Evolutionary conservation across 495 filamentous ascomycete species (phyloP).

Genomic region (Venustampulla echinocandica): DNA sequence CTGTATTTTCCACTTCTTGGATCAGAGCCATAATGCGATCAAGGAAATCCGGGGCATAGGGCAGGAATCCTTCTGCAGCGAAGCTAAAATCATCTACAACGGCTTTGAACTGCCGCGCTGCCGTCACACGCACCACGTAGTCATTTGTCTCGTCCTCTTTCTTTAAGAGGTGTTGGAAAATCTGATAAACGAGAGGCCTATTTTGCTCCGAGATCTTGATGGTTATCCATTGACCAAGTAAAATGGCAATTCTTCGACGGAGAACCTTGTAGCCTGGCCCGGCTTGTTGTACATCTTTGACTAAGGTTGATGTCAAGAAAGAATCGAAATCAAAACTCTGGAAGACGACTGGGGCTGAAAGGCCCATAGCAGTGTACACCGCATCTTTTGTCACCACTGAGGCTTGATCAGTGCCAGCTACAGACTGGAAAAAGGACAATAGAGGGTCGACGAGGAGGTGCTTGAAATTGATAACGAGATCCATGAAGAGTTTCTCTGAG

Average conservation of each 20-base stretch:
- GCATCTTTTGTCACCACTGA: constrained; percentile 77
- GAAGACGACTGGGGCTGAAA: constrained; percentile 68
- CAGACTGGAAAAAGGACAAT: constrained; percentile 65
- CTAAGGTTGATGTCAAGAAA: constrained; percentile 65
- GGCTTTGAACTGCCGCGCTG: constrained; percentile 70
- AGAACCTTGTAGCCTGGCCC: constrained; percentile 75
- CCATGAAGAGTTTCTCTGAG: constrained; percentile 87
- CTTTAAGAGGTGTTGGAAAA: constrained; percentile 82
- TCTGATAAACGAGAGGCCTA: constrained; percentile 69
- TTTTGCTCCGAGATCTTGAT: constrained; percentile 58
- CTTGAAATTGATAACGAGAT: constrained; percentile 81
- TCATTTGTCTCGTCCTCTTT: constrained; percentile 73
- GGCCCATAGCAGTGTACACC: constrained; percentile 83
- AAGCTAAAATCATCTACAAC: constrained; percentile 84
- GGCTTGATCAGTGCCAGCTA: constrained; percentile 57
- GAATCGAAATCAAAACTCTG: constrained; percentile 66
- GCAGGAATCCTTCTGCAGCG: constrained; percentile 54
- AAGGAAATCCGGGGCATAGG: constrained; percentile 63
- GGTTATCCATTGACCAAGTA: constrained; percentile 82
- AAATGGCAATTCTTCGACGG: constrained; percentile 76
- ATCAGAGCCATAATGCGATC: constrained; percentile 63
- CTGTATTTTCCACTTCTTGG: constrained; percentile 69
- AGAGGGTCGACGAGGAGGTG: constrained; percentile 65
- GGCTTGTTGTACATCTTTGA: constrained; percentile 68
- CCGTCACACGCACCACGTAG: constrained; percentile 82